phyloP scores from a whole-genome alignment of 139 green algal species.

The Deuterostichococcus epilithicus region DNA sequence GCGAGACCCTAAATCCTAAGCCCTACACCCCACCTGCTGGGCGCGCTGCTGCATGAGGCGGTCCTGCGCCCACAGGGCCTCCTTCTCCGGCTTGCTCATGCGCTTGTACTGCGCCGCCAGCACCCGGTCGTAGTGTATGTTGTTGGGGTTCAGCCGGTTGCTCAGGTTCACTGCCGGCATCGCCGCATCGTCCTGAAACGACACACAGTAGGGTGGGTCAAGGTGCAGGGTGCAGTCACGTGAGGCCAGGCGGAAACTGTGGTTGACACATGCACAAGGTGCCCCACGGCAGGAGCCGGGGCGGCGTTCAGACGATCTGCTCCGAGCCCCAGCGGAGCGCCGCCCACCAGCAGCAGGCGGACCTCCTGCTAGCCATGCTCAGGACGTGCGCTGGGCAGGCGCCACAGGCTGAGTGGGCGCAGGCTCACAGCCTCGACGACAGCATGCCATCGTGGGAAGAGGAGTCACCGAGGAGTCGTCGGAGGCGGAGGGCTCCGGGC shows the following conservation, averaged over 20 bases:
- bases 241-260: background rate
- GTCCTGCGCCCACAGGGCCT: conserved; percentile 66
- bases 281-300: too few species aligned
- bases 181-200: background rate
- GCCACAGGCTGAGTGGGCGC: too few species aligned
- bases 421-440: too few species aligned
- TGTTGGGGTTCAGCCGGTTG: conserved; percentile 80
- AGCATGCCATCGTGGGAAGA: too few species aligned
- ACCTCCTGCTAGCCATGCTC: too few species aligned
- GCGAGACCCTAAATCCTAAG: too few species aligned
- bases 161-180: conserved; percentile 57
- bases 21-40: background rate
- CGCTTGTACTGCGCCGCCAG: conserved; percentile 66
- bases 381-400: too few species aligned
- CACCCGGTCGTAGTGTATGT: conserved; percentile 67
- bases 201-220: background rate
- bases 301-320: too few species aligned
- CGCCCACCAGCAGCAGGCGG: too few species aligned
- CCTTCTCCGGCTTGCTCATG: conserved; percentile 77
- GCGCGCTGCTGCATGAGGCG: background rate
- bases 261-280: too few species aligned
- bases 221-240: background rate
- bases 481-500: background rate
- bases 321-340: too few species aligned
- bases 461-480: background rate